Percentiles rank a stretch among this genome's conserved stretches.
Evolutionary conservation across 2,329 filamentous ascomycete genomes (phyloP).

Genomic region (Epicoccum sorghinum): DNA sequence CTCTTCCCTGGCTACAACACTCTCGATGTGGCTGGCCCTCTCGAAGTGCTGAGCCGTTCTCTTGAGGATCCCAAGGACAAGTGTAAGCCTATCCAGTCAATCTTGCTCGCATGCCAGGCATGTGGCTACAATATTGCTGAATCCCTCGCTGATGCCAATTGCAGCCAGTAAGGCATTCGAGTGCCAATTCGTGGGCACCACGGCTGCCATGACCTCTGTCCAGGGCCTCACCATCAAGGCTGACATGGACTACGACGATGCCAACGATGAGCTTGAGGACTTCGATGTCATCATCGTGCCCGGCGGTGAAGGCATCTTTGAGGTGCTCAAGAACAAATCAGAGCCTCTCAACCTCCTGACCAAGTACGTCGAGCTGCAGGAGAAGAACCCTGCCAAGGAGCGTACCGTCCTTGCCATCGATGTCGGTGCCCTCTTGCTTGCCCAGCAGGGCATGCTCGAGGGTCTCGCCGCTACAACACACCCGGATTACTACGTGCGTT

Average conservation of each 20-base stretch:
- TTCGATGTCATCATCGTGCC: constrained; percentile 82
- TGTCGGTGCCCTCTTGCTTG: constrained; percentile 79
- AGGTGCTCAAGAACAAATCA: constrained; percentile 69
- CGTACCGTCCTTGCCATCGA: constrained; percentile 81
- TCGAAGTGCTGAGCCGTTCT: constrained; percentile 63
- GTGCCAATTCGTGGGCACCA: constrained; percentile 57
- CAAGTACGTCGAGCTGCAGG: constrained; percentile 79
- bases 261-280: constrained; percentile 72
- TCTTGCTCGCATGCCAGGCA: not conserved
- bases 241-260: constrained; percentile 80
- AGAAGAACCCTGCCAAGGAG: constrained; percentile 78
- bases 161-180: constrained; percentile 61
- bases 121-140: constrained; percentile 1
- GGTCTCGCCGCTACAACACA: constrained; percentile 84
- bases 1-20: constrained; percentile 63
- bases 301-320: constrained; percentile 68
- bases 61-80: constrained; percentile 61
- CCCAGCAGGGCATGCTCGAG: constrained; percentile 75
- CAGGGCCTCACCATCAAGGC: constrained; percentile 74
- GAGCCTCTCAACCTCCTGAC: constrained; percentile 70
- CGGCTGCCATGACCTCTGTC: constrained; percentile 56
- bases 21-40: constrained; percentile 63
- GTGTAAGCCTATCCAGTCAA: constrained; percentile 44
- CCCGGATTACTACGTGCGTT: constrained; percentile 77
- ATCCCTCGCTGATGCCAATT: constrained; percentile 26